Conservation (phyloP, 2,329 filamentous ascomycete genomes). For the Talaromyces islandicus region DNA sequence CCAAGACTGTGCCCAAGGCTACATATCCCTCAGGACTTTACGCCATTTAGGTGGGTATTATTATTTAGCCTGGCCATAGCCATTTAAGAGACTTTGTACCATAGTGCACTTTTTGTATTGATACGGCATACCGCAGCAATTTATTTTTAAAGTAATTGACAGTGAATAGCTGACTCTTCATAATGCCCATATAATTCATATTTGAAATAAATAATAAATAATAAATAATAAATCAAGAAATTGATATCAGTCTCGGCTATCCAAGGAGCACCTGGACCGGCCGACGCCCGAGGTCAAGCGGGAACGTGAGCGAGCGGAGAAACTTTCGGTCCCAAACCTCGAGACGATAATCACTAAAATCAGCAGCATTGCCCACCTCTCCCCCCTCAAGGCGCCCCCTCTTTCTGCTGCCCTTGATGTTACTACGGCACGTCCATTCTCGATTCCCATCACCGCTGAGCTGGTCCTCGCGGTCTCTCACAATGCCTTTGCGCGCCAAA, state of each 20-base stretch:
- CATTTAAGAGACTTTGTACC: not conserved
- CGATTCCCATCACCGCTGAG: conserved; percentile 39
- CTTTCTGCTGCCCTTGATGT: conserved; percentile 32
- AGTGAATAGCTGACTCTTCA: not conserved
- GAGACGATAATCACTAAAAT: not conserved
- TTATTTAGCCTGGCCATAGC: not conserved
- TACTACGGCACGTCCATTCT: conserved; percentile 33
- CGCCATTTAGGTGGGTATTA: conserved; percentile 8
- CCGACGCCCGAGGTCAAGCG: conserved; percentile 1
- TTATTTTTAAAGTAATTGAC: not conserved
- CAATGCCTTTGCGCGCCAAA: conserved; percentile 79
- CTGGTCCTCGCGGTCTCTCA: conserved; percentile 39
- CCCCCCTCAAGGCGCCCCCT: not conserved
- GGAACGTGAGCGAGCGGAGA: conserved; percentile 1
- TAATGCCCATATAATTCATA: not conserved
- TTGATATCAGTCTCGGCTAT: not conserved
- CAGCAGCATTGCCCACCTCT: not conserved
- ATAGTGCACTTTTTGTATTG: not conserved
- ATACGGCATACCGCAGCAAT: not conserved
- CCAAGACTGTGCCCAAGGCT: conserved; percentile 27
- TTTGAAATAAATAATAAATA: too few species aligned
- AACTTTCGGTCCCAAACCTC: not conserved
- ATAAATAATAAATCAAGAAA: not conserved
- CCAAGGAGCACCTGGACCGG: not conserved
- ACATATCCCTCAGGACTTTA: conserved; percentile 6